Conservation (phyloP, 257 asterid species). For the Primulina tabacum region DNA sequence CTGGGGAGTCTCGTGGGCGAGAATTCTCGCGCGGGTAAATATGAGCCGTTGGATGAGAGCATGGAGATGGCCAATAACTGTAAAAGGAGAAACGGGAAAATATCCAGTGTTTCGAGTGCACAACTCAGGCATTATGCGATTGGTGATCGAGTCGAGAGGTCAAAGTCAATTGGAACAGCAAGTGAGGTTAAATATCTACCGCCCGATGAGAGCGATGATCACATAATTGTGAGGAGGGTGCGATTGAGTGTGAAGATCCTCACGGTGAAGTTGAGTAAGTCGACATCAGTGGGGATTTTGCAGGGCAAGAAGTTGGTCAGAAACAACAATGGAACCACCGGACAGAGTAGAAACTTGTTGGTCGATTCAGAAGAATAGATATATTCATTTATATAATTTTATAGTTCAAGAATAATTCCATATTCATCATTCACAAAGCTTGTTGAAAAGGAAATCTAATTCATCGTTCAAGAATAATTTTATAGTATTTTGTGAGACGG, state of each 20-base stretch:
- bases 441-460: too few relatives aligned
- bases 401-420: background rate
- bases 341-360: conserved; percentile 27
- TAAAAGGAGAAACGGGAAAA: conserved; percentile 54
- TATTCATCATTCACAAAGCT: background rate
- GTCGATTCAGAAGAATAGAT: conserved; percentile 35
- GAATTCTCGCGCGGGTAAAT: conserved; percentile 31
- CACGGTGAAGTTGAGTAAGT: conserved; percentile 54
- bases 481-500: too few relatives aligned
- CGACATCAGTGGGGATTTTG: conserved; percentile 66
- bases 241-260: conserved; percentile 55
- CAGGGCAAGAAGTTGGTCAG: conserved; percentile 36
- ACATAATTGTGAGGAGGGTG: conserved; percentile 26
- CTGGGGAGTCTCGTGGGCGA: conserved; percentile 40
- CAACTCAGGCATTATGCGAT: conserved; percentile 19
- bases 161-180: conserved; percentile 63
- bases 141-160: conserved; percentile 40
- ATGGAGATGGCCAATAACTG: conserved; percentile 36
- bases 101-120: conserved; percentile 40
- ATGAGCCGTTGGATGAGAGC: conserved; percentile 62
- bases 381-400: background rate
- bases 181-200: conserved; percentile 43
- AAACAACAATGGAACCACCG: conserved; percentile 20
- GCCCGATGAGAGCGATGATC: conserved; percentile 28
- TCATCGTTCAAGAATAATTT: too few relatives aligned